Conservation (phyloP, 2,329 filamentous ascomycete genomes). For the Zymoseptoria ardabiliae region DNA sequence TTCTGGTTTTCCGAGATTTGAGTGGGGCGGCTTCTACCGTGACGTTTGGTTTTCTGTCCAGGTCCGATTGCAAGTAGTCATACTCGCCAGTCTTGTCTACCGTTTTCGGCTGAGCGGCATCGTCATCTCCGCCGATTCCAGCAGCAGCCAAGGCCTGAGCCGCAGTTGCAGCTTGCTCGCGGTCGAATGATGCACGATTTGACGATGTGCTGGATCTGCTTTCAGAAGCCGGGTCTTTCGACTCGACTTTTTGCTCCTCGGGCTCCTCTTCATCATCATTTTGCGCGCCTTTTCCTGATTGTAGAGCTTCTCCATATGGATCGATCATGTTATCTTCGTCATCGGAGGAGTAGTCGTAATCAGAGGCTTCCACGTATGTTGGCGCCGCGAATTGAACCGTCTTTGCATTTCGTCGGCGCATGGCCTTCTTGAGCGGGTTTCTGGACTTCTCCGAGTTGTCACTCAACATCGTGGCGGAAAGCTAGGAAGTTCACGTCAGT, state of each 20-base stretch:
- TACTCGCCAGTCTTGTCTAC: slow-evolving; percentile 27
- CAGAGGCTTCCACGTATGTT: slow-evolving; percentile 81
- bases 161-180: slow-evolving; percentile 25
- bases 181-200: slow-evolving; percentile 26
- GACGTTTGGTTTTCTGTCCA: slow-evolving; percentile 14
- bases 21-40: slow-evolving; percentile 31
- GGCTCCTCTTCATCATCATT: slow-evolving; percentile 17
- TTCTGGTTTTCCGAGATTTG: slow-evolving; percentile 76
- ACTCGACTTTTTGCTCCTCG: slow-evolving; percentile 18
- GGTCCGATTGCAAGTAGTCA: slow-evolving; percentile 10
- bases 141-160: slow-evolving; percentile 18
- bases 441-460: slow-evolving; percentile 73
- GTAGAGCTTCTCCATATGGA: slow-evolving; percentile 15
- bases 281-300: slow-evolving; percentile 14
- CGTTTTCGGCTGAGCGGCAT: slow-evolving; percentile 27
- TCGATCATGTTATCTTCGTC: slow-evolving; percentile 29
- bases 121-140: slow-evolving; percentile 19
- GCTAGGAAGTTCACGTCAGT: slow-evolving; percentile 34
- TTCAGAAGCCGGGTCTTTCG: slow-evolving; percentile 16
- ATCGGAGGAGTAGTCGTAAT: slow-evolving; percentile 76
- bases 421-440: slow-evolving; percentile 74
- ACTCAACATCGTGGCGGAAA: slow-evolving; percentile 64
- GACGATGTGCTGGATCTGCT: slow-evolving; percentile 19
- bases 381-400: slow-evolving; percentile 79
- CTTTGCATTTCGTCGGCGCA: slow-evolving; percentile 74